A percentile compares a stretch with the other conserved stretches of the same genome.
Evolutionary conservation across 2,329 filamentous ascomycete genomes (phyloP).

Genomic region (Chrysoporthe deuterocubensis): DNA sequence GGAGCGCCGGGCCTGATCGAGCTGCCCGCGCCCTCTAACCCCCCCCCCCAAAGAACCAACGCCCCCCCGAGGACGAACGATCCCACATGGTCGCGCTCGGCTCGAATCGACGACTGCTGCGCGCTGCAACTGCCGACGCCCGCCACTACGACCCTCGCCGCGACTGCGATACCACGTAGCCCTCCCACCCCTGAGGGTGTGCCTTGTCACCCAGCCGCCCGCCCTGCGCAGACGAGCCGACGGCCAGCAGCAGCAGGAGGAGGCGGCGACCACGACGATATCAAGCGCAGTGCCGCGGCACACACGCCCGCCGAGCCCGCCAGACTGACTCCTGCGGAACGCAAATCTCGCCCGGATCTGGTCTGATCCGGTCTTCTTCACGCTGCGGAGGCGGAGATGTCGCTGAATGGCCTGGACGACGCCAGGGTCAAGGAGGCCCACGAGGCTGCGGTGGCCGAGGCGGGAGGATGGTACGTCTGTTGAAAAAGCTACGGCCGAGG

Average conservation of each 20-base stretch:
- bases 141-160: slow-evolving; percentile 9
- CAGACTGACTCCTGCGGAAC: neutral
- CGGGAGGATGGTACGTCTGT: slow-evolving; percentile 85
- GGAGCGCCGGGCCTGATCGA: too few species aligned
- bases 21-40: neutral
- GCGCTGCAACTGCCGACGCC: slow-evolving; percentile 21
- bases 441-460: slow-evolving; percentile 76
- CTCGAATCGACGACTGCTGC: slow-evolving; percentile 17
- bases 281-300: slow-evolving; percentile 5
- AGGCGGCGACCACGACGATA: slow-evolving; percentile 12
- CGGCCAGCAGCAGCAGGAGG: neutral
- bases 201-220: neutral
- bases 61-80: neutral
- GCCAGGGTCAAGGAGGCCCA: slow-evolving; percentile 82
- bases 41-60: neutral
- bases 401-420: slow-evolving; percentile 92
- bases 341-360: too few species aligned
- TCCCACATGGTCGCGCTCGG: slow-evolving; percentile 25
- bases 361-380: neutral
- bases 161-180: neutral
- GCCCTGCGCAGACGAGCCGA: neutral
- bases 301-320: neutral
- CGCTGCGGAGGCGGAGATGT: slow-evolving; percentile 63
- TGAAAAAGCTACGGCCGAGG: slow-evolving; percentile 19
- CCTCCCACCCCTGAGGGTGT: slow-evolving; percentile 24